Conservation (phyloP, 352 stramenopile genomes). For the Peronosclerospora sorghi region DNA sequence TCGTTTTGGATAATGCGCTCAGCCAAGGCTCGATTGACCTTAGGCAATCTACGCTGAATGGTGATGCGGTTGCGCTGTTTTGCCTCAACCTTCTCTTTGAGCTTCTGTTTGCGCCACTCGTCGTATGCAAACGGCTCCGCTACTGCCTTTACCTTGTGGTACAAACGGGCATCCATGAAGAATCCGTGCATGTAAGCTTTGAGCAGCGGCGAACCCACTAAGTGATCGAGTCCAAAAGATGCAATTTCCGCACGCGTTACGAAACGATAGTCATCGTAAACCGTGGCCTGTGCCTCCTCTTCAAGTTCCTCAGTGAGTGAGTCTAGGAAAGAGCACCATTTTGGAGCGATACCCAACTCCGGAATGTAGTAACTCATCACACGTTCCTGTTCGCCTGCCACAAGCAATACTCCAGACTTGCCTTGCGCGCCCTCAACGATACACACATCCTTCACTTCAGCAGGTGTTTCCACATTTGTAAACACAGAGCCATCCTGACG, state of each 20-base stretch:
- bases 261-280: constrained; percentile 99
- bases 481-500: constrained; percentile 82
- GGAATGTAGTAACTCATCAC: constrained; percentile 98
- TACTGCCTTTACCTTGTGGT: constrained; percentile 94
- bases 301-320: constrained; percentile 98
- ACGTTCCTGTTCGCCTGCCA: constrained; percentile 93
- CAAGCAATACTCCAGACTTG: constrained; percentile 93
- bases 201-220: constrained; percentile 95
- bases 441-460: constrained; percentile 94
- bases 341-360: constrained; percentile 92
- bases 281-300: constrained; percentile 87
- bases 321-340: constrained; percentile 99
- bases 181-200: constrained; percentile 99
- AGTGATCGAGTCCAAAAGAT: constrained; percentile 93
- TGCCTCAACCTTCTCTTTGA: constrained; percentile 88
- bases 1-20: constrained; percentile 70
- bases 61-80: constrained; percentile 87
- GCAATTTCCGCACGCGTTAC: constrained; percentile 92
- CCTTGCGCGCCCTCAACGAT: constrained; percentile 84
- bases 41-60: constrained; percentile 79
- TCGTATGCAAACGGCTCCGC: constrained; percentile 97
- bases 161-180: constrained; percentile 98
- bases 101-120: constrained; percentile 93
- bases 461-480: constrained; percentile 95
- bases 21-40: constrained; percentile 85